Evolutionary conservation across 2,329 filamentous ascomycete species (phyloP), one percentile per base, ranked within the genome.

Genomic region (Mycocentrospora acerina): DNA sequence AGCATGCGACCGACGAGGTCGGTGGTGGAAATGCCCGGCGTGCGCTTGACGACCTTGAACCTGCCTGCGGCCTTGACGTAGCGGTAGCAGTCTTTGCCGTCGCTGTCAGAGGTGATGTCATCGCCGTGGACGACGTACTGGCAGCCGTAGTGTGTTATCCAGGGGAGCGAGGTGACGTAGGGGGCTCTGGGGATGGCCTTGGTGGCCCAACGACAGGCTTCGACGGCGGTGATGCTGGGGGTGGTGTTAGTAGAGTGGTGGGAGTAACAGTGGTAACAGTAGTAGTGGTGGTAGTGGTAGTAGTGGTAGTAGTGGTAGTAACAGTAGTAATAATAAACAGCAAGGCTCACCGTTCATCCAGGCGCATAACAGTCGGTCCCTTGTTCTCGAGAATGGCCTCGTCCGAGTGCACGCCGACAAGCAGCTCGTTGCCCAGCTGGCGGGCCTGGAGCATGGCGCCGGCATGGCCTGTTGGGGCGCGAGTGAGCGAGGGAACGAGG

Each of bases 1-100:
- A 98, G 76, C 93, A 98, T 98, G 58, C 93, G 85, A 14, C 93
- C 93, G 17, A 98, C 93, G n/a, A 98, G 79, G 64, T 98, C 93
- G 3, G 93, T 98, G 2, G 93, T 98, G 8, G 89, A 95, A 60
- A 98, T 98, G 43, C 89, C 90, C 0, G 93, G 93, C 2, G 93
- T 97, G 48, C 93, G 81, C 73, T 95, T 95, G 30, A 98, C 93
- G 13, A 98, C 89, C 71, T 94, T 90, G 80, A 98, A 98, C 29
- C 93, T 81, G 10, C 86, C 85, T 1, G 91, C 93, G 27, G 87
- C 85, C 72, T 98, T 98, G 60, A 98, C 93, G 62, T 91, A 97
- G 44, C 93, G 87, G 72, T 98, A 98, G 73, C 91, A 97, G 72
- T 98, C 93, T 66, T 95, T 86, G 28, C 93, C 93, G 53, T 83